Evolutionary conservation across 495 filamentous ascomycete species (phyloP), one percentile per base, ranked within the genome.

Genomic region (Xanthoparmelia taractica): DNA sequence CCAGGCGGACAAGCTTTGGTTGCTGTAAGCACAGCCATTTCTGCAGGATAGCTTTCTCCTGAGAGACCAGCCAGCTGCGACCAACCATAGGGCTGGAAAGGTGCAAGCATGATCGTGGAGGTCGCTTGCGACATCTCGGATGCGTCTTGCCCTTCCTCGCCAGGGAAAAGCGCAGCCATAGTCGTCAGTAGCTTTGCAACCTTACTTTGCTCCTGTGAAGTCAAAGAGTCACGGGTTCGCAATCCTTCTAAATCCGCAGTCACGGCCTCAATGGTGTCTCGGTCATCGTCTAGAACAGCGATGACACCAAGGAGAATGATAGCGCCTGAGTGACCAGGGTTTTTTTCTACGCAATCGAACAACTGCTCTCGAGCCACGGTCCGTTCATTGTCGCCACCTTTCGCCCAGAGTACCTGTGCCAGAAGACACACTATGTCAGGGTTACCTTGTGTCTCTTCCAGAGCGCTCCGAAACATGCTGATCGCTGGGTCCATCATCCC

Each of bases 391-490:
- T 87, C 84, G 2, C 84, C 85, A 31, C 90, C 92, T 70, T 88
- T 92, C 4, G 90, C 91, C 92, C 93, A 98, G 8, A 97, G 80
- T 4, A 97, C 86, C 70, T 97, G 89, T 3, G 92, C 87, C 12
- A 97, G 80, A 20, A 96, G 80, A 69, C 92, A 96, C 20, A 92
- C 85, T 6, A 93, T 87, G 72, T 98, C 90, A 4, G 93, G 89
- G 60, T 90, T 84, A 48, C 83, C 82, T 48, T 83, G 72, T 7
- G 88, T 89, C 74, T 96, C 93, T 54, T 85, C 80, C 11, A 98
- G 79, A 7, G 92, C 93, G 17, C 84, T 77, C 60, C 89, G 84
- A 76, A 97, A 96, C 79, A 87, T 89, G 27, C 83, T 77, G 18
- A 96, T 83, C 7, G 90, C 87, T 25, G 79, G 76, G 50, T 85